Evolutionary conservation across 2,329 filamentous ascomycete genomes (phyloP).

Genomic region (Phaeophleospora eucalypticola): DNA sequence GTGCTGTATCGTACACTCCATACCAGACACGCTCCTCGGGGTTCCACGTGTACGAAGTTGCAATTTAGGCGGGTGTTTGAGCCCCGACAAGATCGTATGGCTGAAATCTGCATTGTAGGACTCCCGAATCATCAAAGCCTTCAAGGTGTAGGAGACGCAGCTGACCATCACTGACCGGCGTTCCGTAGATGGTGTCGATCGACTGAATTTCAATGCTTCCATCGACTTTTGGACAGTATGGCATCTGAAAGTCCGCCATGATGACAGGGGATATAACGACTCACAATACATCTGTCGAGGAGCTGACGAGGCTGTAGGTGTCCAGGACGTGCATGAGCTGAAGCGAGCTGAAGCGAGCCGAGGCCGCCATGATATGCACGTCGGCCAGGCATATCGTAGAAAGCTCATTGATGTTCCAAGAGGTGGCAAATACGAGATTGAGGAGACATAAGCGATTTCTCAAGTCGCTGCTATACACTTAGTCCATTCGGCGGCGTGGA

Average conservation of each 20-base stretch:
- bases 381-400: too few species aligned
- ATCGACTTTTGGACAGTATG: background rate
- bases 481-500: too few species aligned
- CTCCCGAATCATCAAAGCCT: background rate
- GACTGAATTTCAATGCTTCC: too few species aligned
- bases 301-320: background rate
- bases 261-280: background rate
- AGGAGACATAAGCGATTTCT: too few species aligned
- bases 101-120: background rate
- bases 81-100: background rate
- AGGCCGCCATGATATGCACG: background rate
- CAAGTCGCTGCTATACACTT: too few species aligned
- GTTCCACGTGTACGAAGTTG: slow-evolving; percentile 1
- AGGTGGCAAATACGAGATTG: too few species aligned
- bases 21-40: background rate
- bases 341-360: background rate
- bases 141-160: background rate
- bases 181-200: too few species aligned
- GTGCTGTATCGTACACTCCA: background rate
- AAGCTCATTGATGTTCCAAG: background rate
- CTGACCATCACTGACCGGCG: background rate
- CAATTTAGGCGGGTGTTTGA: background rate
- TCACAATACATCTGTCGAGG: background rate
- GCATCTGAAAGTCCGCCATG: background rate
- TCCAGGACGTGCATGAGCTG: background rate